A percentile compares a stretch with the other conserved stretches of the same genome.
Evolutionary conservation across 2,329 filamentous ascomycete genomes (phyloP).

Genomic region (Seiridium unicorne): DNA sequence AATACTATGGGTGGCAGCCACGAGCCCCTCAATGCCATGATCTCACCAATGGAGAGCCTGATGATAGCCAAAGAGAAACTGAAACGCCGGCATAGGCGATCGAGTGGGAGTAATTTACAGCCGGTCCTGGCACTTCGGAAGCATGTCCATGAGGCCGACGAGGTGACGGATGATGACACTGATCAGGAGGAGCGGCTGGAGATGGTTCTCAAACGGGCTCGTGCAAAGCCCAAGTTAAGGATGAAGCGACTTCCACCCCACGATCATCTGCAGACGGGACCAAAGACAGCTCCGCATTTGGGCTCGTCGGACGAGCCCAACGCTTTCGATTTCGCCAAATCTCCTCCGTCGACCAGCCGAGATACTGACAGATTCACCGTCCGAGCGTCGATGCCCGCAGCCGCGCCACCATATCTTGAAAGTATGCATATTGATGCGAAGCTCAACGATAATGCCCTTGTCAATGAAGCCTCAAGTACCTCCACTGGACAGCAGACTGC

Average conservation of each 20-base stretch:
- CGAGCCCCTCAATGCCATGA: slow-evolving; percentile 15
- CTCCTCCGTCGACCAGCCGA: slow-evolving; percentile 18
- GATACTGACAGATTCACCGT: not conserved
- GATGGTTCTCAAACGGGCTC: slow-evolving; percentile 32
- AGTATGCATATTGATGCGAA: slow-evolving; percentile 10
- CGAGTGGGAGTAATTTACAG: slow-evolving; percentile 49
- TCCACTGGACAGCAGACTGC: slow-evolving; percentile 14
- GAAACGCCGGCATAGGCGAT: slow-evolving; percentile 41
- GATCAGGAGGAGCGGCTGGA: slow-evolving; percentile 43
- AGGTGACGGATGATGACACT: slow-evolving; percentile 42
- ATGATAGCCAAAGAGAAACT: slow-evolving; percentile 25
- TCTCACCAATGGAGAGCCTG: slow-evolving; percentile 13
- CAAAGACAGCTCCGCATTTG: slow-evolving; percentile 23
- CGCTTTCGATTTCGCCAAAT: slow-evolving; percentile 38
- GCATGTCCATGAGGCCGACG: slow-evolving; percentile 34
- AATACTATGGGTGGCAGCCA: slow-evolving; percentile 15
- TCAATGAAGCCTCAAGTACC: slow-evolving; percentile 19
- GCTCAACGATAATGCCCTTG: slow-evolving; percentile 2
- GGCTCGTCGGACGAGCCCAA: slow-evolving; percentile 22
- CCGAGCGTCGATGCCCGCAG: not conserved
- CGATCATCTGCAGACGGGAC: slow-evolving; percentile 30
- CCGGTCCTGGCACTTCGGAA: slow-evolving; percentile 31
- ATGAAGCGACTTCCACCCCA: slow-evolving; percentile 38
- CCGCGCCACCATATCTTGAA: slow-evolving; percentile 8
- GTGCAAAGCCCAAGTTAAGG: slow-evolving; percentile 34